Percentiles rank a stretch among this genome's conserved stretches.
Evolutionary conservation across 148 eudicot genomes (phyloP).

Genomic region (Arbutus unedo): DNA sequence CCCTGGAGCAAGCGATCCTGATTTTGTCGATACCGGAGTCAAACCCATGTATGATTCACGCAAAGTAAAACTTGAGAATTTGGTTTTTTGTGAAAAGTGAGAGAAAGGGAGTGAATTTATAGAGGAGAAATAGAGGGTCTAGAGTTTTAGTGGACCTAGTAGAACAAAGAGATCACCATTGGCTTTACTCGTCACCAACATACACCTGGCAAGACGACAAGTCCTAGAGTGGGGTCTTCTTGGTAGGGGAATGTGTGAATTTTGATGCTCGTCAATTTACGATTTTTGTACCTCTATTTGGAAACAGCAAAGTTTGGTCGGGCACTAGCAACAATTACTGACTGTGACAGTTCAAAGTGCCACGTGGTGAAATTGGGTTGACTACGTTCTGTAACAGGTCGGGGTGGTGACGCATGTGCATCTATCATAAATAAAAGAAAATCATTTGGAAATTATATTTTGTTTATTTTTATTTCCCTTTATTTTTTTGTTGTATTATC

Average conservation of each 20-base stretch:
- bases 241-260: too few species aligned
- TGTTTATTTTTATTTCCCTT: background rate
- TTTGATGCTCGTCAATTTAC: too few species aligned
- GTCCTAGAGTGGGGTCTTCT: background rate
- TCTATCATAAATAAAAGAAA: background rate
- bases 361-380: background rate
- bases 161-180: background rate
- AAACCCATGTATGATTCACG: constrained; percentile 7
- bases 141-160: background rate
- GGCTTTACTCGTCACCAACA: background rate
- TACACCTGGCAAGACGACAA: background rate
- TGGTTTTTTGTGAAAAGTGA: background rate
- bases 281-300: too few species aligned
- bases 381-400: too few species aligned
- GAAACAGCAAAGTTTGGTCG: too few species aligned
- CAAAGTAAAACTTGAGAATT: background rate
- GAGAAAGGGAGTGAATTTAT: background rate
- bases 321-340: too few species aligned
- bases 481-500: background rate
- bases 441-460: background rate
- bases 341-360: background rate
- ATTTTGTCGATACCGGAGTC: constrained; percentile 6
- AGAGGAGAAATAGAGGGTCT: constrained; percentile 8
- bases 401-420: constrained; percentile 7
- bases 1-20: constrained; percentile 57